Base-by-base conservation (phyloP, 2,329 filamentous ascomycete genomes). In the Ophiostoma montium region DNA sequence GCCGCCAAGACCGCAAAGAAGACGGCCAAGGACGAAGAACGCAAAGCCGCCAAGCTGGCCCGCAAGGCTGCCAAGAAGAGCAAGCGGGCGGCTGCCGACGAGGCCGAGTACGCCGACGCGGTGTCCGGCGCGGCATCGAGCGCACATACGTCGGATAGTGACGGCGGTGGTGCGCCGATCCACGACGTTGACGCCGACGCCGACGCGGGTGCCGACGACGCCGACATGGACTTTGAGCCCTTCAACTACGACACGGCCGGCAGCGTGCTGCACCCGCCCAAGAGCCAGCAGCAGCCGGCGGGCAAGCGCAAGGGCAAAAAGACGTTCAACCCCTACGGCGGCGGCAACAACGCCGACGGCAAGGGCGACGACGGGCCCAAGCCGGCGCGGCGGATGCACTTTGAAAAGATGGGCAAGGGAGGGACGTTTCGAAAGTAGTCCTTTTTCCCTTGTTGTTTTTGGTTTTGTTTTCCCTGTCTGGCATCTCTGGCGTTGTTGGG, bases 341-440 rank as follows among this genome's bases (percentile, higher is more conserved):
- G 46, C 50, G 54, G 52, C 27, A 21, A 44, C 41, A 57, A 60
- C 45, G 38, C 60, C 59, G 51, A 57, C 52, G 30, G 38, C 41
- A 57, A 60, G 47, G 39, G 60, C 59, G 51, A 56, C 53, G 58
- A 61, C 13, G 62, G 58, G 7, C 61, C 60, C 31, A 58, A 60
- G 55, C 57, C 57, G 11, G 63, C 58, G 38, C 55, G 62, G 49
- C 56, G 57, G 50, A 57, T 60, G 56, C 60, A 64, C 41, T 56
- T 57, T 18, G 62, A 62, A 44, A 58, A 58, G 58, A 52, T 54
- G 23, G 60, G 60, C 27, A 65, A 63, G 56, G 59, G 60, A 19
- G 63, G 64, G 11, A 65, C 62, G 38, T 70, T 70, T n/a, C 67
- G 68, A 57, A 68, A 67, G 47, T 54, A 30, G 23, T 18, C 15